These are phyloP conservation scores for Mercurialis annua DNA, from an alignment of 345 rosid species.

Conservation along the genomic window DNA sequence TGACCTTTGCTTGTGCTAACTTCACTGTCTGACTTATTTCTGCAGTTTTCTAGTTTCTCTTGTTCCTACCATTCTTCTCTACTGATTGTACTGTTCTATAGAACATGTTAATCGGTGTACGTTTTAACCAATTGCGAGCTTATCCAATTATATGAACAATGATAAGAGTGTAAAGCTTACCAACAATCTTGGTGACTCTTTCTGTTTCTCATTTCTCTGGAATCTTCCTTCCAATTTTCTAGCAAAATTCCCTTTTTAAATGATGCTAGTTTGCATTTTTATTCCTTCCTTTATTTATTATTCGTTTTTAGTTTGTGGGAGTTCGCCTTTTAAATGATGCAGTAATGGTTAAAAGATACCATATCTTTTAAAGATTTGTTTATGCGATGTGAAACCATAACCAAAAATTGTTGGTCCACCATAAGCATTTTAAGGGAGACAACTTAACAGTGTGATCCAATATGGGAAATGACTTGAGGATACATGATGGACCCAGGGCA, in stretches of 20 bases:
- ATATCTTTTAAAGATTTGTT: constrained; percentile 4
- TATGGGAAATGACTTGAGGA: constrained; percentile 23
- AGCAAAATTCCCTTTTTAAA: background rate
- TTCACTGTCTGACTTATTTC: background rate
- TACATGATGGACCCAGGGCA: constrained; percentile 14
- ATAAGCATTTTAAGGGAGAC: constrained; percentile 19
- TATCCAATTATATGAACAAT: constrained; percentile 1
- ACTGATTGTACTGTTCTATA: background rate
- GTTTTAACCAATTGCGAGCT: background rate
- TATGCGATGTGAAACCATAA: constrained; percentile 4
- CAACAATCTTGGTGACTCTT: background rate
- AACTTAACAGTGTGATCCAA: constrained; percentile 35
- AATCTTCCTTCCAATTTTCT: background rate
- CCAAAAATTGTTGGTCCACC: constrained; percentile 36
- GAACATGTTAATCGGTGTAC: background rate
- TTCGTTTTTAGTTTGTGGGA: background rate
- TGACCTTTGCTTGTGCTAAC: background rate
- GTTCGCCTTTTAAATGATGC: background rate
- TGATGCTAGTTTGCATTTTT: no score
- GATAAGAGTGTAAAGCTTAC: background rate
- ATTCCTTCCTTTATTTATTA: background rate
- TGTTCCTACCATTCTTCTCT: background rate
- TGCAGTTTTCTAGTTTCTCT: background rate
- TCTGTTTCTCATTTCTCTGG: constrained; percentile 3
- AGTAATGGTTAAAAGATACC: constrained; percentile 4